These are phyloP conservation scores for Telfairia occidentalis DNA, from an alignment of 331 rosid species.

Conservation along the genomic window DNA sequence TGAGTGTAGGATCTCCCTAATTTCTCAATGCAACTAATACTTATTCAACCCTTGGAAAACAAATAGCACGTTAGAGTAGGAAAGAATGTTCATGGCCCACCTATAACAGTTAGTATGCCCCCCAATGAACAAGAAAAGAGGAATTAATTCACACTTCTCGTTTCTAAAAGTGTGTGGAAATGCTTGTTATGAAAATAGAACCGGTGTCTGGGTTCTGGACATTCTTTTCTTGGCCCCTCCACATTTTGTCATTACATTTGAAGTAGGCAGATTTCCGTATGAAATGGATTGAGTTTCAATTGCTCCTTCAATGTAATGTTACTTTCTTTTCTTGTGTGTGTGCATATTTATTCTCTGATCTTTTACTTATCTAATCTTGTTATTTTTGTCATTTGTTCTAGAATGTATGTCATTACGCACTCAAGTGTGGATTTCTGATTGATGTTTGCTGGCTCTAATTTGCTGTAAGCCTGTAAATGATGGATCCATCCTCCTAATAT, in stretches of 20 bases:
- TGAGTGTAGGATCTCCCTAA: background rate
- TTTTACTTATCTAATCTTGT: background rate
- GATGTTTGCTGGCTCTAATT: background rate
- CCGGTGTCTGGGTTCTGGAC: background rate
- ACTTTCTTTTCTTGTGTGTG: background rate
- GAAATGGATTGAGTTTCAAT: background rate
- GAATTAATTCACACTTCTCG: background rate
- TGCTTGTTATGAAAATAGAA: background rate
- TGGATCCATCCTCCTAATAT: conserved; percentile 12
- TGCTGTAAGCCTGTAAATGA: background rate
- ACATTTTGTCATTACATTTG: background rate
- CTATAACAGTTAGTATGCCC: background rate
- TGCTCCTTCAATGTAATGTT: background rate
- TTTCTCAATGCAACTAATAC: background rate
- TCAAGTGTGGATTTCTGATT: background rate
- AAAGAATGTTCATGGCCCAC: background rate
- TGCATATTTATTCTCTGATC: background rate
- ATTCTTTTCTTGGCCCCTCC: background rate
- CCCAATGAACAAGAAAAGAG: background rate
- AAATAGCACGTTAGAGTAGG: background rate
- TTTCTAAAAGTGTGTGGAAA: background rate
- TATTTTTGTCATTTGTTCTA: background rate
- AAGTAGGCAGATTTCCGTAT: background rate
- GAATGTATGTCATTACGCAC: background rate
- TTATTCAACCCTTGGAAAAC: background rate